Evolutionary conservation across 768 basidiomycete genomes (phyloP), one percentile per base, ranked within the genome.

Genomic region (Russula griseocarnosa): DNA sequence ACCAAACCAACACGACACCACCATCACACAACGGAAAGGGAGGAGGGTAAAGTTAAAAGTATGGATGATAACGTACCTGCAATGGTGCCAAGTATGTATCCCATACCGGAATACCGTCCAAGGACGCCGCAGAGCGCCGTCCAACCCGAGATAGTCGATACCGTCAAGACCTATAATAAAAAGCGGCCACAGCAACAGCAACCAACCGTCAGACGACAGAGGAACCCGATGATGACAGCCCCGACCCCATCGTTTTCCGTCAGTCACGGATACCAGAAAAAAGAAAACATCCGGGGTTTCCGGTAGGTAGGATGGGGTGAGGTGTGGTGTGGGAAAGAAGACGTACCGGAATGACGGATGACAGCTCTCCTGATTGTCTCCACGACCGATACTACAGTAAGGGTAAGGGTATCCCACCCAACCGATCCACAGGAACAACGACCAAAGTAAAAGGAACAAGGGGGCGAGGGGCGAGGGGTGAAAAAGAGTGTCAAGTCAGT

Each of bases 371-470:
- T 5, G 88, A 90, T 68, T 87, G 77, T 68, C 86, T 79, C 90
- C 90, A 92, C 18, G 82, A 81, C 53, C 79, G 84, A 70, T 88
- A 91, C 90, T 92, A n/a, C n/a, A n/a, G n/a, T n/a, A 70, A 24
- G 36, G 14, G 11, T n/a, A n/a, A n/a, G n/a, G n/a, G n/a, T n/a
- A n/a, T n/a, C n/a, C n/a, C n/a, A n/a, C n/a, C n/a, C n/a, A n/a
- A 49, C n/a, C 20, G 22, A n/a, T 4, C 1, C 22, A 49, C 13
- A 49, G 10, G 47, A 49, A 26, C 55, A 69, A 56, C 42, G 18
- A n/a, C n/a, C n/a, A 47, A 53, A 16, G 51, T 34, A 34, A 34
- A 13, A 13, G 34, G 34, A 11, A 34, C 32, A 1, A 32, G 30
- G 30, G 11, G 13, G n/a, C 34, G 36, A 36, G 26, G 30, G 36